Evolutionary conservation across 2,329 filamentous ascomycete species (phyloP).

Genomic region (Microdochium paspali): DNA sequence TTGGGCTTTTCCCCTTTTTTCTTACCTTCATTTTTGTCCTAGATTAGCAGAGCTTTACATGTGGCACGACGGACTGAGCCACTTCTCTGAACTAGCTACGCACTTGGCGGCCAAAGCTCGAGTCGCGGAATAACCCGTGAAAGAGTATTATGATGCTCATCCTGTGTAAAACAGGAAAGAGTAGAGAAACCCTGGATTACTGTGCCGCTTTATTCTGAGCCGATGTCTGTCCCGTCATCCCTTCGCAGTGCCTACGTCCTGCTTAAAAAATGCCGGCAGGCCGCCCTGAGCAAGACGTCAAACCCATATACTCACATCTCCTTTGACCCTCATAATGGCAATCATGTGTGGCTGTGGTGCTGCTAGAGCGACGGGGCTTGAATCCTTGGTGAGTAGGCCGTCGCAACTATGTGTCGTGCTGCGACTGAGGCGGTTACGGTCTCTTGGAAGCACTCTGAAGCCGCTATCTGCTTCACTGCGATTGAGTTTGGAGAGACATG

Average conservation of each 20-base stretch:
- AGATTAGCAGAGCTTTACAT: neutral
- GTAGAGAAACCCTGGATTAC: neutral
- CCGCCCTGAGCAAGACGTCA: neutral
- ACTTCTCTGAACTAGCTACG: neutral
- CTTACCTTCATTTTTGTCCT: neutral
- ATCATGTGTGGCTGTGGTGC: neutral
- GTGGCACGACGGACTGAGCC: neutral
- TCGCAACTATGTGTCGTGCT: neutral
- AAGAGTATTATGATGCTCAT: neutral
- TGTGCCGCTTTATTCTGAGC: neutral
- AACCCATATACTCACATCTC: neutral
- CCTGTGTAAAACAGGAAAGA: neutral
- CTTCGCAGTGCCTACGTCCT: neutral
- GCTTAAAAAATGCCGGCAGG: neutral
- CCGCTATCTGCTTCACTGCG: neutral
- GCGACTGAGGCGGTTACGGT: neutral
- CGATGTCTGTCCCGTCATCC: neutral
- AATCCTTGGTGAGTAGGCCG: neutral
- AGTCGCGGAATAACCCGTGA: neutral
- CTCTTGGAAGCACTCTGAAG: neutral
- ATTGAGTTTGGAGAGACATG: neutral
- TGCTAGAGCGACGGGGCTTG: neutral
- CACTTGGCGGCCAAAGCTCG: neutral
- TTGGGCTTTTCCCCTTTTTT: neutral
- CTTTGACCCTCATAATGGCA: neutral